Percentiles rank a stretch among this genome's conserved stretches.
Evolutionary conservation across 306 rosid species (phyloP).

Genomic region (Alnus rubra): DNA sequence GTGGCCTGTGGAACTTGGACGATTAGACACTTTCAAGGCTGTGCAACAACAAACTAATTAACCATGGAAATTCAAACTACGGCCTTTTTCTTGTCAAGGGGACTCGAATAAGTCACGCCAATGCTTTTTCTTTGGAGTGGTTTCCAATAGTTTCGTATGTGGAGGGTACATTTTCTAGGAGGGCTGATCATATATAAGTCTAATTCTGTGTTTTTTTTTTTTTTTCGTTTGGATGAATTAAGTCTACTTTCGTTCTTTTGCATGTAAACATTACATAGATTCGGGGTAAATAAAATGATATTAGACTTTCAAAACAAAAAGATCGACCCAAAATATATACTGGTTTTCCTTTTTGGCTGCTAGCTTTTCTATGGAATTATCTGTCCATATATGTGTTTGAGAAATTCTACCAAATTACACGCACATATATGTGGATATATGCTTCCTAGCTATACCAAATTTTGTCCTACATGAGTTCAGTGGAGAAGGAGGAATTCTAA

Average conservation of each 20-base stretch:
- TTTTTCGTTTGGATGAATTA: neutral
- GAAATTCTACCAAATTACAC: too few relatives aligned
- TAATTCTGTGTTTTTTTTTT: neutral
- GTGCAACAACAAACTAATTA: too few relatives aligned
- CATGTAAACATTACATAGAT: neutral
- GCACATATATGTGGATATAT: neutral
- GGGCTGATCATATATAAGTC: neutral
- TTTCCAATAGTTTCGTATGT: neutral
- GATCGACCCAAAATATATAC: too few relatives aligned
- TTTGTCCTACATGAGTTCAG: neutral
- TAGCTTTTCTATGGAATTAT: neutral
- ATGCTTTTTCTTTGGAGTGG: slow-evolving; percentile 15
- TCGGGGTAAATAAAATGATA: neutral
- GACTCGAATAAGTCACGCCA: slow-evolving; percentile 16
- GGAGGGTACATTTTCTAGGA: neutral
- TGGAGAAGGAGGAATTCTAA: neutral
- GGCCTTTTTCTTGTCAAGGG: slow-evolving; percentile 10
- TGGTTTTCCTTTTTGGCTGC: neutral
- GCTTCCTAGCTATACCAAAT: neutral
- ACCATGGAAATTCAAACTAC: slow-evolving; percentile 1
- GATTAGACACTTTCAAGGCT: neutral
- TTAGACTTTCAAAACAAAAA: neutral
- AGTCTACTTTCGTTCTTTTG: neutral
- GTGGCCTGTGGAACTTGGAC: slow-evolving; percentile 52
- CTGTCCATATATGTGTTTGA: too few relatives aligned